Evolutionary conservation across 2,329 filamentous ascomycete genomes (phyloP), one percentile per base, ranked within the genome.

Genomic region (Pseudogymnoascus sp.): DNA sequence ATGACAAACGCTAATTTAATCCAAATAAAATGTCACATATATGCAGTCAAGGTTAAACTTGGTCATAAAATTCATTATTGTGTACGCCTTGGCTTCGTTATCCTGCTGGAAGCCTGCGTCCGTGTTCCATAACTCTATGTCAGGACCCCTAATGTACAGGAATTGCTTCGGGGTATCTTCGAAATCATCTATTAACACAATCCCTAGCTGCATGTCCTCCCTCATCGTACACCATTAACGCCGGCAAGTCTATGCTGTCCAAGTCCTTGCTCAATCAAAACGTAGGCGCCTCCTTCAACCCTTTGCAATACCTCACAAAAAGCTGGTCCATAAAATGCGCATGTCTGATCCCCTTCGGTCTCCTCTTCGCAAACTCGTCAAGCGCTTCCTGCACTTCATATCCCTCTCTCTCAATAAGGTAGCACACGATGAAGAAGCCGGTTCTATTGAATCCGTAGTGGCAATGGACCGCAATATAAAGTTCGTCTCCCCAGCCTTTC

Each of bases 371-470:
- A 76, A 97, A 97, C 65, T 86, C 82, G 61, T 90, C 85, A 65
- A 97, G 86, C 1, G 93, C 93, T 62, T 88, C 85, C 69, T 89
- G 84, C 1, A 96, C 84, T 21, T 78, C 79, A 70, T 85, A 93
- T 0, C 84, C 87, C 68, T 89, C 84, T 56, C 86, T 81, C 77
- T 97, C 92, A 12, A 97, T 88, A n/a, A 97, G 79, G 72, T 97
- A 97, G 71, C 88, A 91, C 34, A 91, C 88, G 60, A 97, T 85
- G 72, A 97, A 90, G 74, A 93, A 96, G 0, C 93, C 93, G 0
- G 93, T 97, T 21, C 93, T 84, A 73, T 97, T 97, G 77, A 96
- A 97, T 0, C 93, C 93, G 69, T 97, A 97, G 72, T 97, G 93
- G 71, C 93, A 97, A 73, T 97, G 93, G 0, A 96, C 91, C 2